Evolutionary conservation across 108 stramenopile genomes (phyloP), one percentile per base, ranked within the genome.

Genomic region (Phaeodactylum tricornutum): DNA sequence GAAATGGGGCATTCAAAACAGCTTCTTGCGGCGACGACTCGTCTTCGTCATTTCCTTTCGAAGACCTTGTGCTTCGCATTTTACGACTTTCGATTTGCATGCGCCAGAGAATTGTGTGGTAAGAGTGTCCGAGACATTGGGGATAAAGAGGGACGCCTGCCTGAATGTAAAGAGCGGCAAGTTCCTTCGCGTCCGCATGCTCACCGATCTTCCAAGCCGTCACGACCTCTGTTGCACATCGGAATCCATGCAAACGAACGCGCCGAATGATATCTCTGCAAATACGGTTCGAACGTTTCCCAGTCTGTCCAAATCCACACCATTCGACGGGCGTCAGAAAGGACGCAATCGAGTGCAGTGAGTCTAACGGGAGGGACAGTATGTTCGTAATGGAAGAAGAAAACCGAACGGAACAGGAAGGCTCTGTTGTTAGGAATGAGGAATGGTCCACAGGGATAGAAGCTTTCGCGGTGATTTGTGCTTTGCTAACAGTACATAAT

Each of bases 71-170:
- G 24, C 2, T 46, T 20, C 34, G 29, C 53, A 64, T 46, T 12
- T 61, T 38, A 24, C 64, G 47, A 14, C 67, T 50, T 51, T 90
- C 83, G 7, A 79, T 38, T 8, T 54, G 59, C 81, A 90, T 82
- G 28, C 78, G 50, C 87, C 87, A 90, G 15, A 61, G 31, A 14
- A 83, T 14, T 7, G 83, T 90, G 46, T 74, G 74, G 48, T 82
- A 79, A 19, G 77, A 65, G 58, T 83, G 77, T 15, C 81, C 87
- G n/a, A 64, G 55, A 0, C 65, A 71, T 24, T 49, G 26, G 3
- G 87, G 87, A 64, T 90, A 90, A 35, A 90, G 72, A 0, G 79
- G 83, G 41, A 90, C 87, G 15, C 87, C 87, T 29, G 64, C 38
- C 3, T 37, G 14, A 28, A 85, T 54, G 56, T 84, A 90, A 7